Evolutionary conservation across 371 early-diverging fungal genomes (phyloP).

Genomic region (Mucor lusitanicus): DNA sequence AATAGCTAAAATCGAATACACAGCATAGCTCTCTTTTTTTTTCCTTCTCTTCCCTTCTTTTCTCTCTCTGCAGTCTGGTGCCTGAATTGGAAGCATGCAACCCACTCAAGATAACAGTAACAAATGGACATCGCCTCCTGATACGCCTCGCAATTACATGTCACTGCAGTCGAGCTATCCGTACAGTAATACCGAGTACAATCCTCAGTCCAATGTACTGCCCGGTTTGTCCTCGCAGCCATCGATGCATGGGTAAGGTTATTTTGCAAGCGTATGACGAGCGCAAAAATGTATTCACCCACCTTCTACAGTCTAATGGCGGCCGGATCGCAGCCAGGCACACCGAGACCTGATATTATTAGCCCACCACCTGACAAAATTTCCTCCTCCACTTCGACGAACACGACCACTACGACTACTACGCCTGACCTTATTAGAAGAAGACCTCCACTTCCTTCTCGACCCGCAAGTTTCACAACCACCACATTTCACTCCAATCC

Average conservation of each 20-base stretch:
- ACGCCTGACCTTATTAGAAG: conserved; percentile 35
- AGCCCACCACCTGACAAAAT: conserved; percentile 29
- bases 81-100: background rate
- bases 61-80: conserved; percentile 6
- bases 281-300: background rate
- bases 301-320: conserved; percentile 21
- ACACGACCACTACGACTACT: background rate
- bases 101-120: conserved; percentile 17
- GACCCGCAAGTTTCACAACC: conserved; percentile 47
- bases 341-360: conserved; percentile 34
- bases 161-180: conserved; percentile 25
- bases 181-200: conserved; percentile 17
- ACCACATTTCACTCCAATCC: conserved; percentile 48
- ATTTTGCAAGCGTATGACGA: background rate
- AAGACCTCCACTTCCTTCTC: conserved; percentile 41
- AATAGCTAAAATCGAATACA: background rate
- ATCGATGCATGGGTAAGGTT: conserved; percentile 30
- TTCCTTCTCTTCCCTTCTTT: conserved; percentile 1
- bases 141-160: conserved; percentile 32
- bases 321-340: conserved; percentile 35
- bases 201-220: conserved; percentile 11
- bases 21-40: background rate
- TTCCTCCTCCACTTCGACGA: background rate
- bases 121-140: conserved; percentile 32
- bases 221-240: conserved; percentile 24